A percentile compares a stretch with the other conserved stretches of the same genome.
phyloP scores from a whole-genome alignment of 495 filamentous ascomycete genomes.

The Darksidea phi region DNA sequence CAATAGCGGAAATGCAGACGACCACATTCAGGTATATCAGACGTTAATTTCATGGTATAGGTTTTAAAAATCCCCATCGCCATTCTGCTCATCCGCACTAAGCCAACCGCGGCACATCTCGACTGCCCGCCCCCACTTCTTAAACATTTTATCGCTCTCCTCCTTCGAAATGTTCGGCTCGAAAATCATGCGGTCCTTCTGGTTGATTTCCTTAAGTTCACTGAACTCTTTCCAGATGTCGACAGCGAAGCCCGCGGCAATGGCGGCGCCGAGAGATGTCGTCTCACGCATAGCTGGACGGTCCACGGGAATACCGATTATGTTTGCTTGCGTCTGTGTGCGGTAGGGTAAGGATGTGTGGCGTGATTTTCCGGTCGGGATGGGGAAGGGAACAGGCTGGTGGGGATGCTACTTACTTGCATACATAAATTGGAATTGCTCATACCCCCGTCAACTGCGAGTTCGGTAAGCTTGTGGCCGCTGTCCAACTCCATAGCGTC shows the following conservation, averaged over 20 bases:
- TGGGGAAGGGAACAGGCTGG: conserved; percentile 7
- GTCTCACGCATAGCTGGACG: conserved; percentile 91
- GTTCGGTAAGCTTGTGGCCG: conserved; percentile 67
- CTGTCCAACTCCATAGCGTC: conserved; percentile 94
- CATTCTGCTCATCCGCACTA: conserved; percentile 48
- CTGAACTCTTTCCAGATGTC: conserved; percentile 77
- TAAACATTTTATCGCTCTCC: conserved; percentile 67
- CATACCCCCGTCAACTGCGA: conserved; percentile 93
- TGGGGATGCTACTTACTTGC: conserved; percentile 58
- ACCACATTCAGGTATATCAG: conserved; percentile 29
- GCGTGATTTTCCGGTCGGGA: conserved; percentile 9
- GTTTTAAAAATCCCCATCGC: conserved; percentile 37
- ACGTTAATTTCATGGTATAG: conserved; percentile 19
- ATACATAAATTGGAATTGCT: conserved; percentile 91
- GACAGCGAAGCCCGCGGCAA: conserved; percentile 86
- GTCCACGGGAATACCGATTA: conserved; percentile 84
- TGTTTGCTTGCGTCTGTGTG: conserved; percentile 76
- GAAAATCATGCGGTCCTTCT: conserved; percentile 72
- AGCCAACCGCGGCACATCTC: conserved; percentile 89
- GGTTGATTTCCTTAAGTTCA: conserved; percentile 77
- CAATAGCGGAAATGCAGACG: conserved; percentile 25
- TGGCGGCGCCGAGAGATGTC: conserved; percentile 88
- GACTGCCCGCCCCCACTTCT: conserved; percentile 80
- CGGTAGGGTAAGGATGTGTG: conserved; percentile 10
- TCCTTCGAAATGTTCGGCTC: conserved; percentile 60